A percentile compares a stretch with the other conserved stretches of the same genome.
These are phyloP conservation scores for Quercus lobata DNA, from an alignment of 331 rosid genomes.

Conservation along the genomic window DNA sequence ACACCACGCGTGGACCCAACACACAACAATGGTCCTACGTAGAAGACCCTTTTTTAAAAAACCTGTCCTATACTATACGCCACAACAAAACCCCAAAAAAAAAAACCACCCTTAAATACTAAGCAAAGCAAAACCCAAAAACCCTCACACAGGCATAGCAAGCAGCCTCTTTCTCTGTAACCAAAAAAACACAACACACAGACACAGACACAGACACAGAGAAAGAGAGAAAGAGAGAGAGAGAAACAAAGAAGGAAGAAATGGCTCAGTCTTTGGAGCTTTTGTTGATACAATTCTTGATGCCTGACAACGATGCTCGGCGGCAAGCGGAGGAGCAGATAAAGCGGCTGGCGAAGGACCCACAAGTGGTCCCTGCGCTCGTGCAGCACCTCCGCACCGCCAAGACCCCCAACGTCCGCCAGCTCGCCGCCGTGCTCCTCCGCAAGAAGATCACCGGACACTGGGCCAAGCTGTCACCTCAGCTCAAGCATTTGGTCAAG, in stretches of 20 bases:
- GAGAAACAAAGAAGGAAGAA: neutral
- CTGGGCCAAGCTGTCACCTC: constrained; percentile 92
- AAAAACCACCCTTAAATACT: constrained; percentile 4
- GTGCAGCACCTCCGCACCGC: constrained; percentile 94
- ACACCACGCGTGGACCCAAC: too few relatives aligned
- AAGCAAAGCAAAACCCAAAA: constrained; percentile 23
- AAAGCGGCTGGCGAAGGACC: constrained; percentile 90
- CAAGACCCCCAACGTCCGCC: constrained; percentile 96
- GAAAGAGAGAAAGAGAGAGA: neutral
- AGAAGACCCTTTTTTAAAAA: neutral
- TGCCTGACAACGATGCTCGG: constrained; percentile 98
- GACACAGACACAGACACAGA: neutral
- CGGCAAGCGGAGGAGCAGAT: constrained; percentile 98
- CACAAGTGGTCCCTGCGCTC: constrained; percentile 92
- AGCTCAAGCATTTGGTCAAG: constrained; percentile 68
- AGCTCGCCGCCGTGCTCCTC: constrained; percentile 89
- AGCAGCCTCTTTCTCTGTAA: constrained; percentile 14
- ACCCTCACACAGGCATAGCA: constrained; percentile 12
- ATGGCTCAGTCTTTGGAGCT: constrained; percentile 98
- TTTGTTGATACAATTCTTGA: constrained; percentile 79
- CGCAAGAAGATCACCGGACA: constrained; percentile 98
- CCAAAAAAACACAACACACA: too few relatives aligned
- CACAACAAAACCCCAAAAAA: neutral
- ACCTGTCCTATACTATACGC: neutral
- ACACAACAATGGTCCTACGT: neutral